Conservation (phyloP, 2,329 filamentous ascomycete species). For the Fusarium sp. region DNA sequence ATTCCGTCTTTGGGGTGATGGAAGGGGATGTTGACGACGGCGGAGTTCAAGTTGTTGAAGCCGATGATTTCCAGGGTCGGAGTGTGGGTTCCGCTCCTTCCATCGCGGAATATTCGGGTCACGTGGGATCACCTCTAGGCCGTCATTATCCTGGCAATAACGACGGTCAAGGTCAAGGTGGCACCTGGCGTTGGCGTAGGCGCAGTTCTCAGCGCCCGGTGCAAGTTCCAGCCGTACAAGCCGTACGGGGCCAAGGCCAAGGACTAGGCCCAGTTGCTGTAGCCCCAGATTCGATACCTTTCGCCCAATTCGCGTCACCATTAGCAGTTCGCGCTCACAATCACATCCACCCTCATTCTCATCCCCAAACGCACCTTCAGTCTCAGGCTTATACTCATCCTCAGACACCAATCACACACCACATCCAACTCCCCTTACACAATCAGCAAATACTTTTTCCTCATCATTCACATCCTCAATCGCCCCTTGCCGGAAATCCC, state of each 20-base stretch:
- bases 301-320: constrained; percentile 34
- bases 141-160: constrained; percentile 18
- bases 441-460: constrained; percentile 18
- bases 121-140: constrained; percentile 23
- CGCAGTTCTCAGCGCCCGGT: constrained; percentile 30
- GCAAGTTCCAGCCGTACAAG: not conserved
- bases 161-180: constrained; percentile 6
- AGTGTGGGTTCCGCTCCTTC: constrained; percentile 7
- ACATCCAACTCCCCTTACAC: constrained; percentile 18
- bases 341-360: constrained; percentile 7
- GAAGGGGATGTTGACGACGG: constrained; percentile 21
- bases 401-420: constrained; percentile 2
- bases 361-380: constrained; percentile 8
- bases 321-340: constrained; percentile 23
- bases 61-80: constrained; percentile 22
- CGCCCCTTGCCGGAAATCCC: constrained; percentile 7
- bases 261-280: not conserved
- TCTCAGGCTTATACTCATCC: constrained; percentile 12
- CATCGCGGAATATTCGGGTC: constrained; percentile 14
- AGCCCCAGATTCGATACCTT: constrained; percentile 27
- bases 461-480: constrained; percentile 13
- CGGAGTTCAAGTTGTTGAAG: constrained; percentile 23
- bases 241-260: too few species aligned
- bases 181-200: constrained; percentile 34
- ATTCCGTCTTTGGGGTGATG: constrained; percentile 33